Conservation (phyloP, 306 rosid genomes). For the Lathyrus sativus region DNA sequence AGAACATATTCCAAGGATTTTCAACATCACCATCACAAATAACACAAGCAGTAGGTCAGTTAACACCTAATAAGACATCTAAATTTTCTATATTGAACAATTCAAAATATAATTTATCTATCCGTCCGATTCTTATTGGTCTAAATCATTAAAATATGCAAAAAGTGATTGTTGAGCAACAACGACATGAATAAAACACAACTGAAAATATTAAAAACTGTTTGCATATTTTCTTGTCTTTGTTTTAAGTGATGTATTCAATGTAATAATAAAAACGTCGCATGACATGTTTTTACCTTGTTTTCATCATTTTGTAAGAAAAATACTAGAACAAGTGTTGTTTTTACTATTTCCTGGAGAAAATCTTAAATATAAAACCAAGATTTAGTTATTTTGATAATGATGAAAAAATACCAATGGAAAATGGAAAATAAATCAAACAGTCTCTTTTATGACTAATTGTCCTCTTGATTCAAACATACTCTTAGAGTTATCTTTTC, state of each 20-base stretch:
- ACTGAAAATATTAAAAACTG: background rate
- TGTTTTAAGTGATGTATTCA: background rate
- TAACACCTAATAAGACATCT: too few relatives aligned
- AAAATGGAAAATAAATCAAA: slow-evolving; percentile 12
- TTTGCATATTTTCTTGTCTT: background rate
- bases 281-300: background rate
- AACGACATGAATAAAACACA: slow-evolving; percentile 2
- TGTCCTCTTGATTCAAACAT: slow-evolving; percentile 9
- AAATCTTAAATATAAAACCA: background rate
- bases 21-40: too few relatives aligned
- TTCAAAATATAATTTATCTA: background rate
- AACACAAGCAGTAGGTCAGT: too few relatives aligned
- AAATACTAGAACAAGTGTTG: background rate
- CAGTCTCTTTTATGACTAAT: background rate
- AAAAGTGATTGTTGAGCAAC: slow-evolving; percentile 12
- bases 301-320: background rate
- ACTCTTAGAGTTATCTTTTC: slow-evolving; percentile 2
- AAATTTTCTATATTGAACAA: background rate
- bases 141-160: background rate
- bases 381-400: background rate
- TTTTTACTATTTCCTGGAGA: background rate
- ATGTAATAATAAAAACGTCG: background rate
- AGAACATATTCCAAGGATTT: too few relatives aligned
- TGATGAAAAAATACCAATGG: slow-evolving; percentile 1
- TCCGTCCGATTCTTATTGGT: background rate